Conservation (phyloP, 163 green algal species). For the Coccomyxa subellipsoidea region DNA sequence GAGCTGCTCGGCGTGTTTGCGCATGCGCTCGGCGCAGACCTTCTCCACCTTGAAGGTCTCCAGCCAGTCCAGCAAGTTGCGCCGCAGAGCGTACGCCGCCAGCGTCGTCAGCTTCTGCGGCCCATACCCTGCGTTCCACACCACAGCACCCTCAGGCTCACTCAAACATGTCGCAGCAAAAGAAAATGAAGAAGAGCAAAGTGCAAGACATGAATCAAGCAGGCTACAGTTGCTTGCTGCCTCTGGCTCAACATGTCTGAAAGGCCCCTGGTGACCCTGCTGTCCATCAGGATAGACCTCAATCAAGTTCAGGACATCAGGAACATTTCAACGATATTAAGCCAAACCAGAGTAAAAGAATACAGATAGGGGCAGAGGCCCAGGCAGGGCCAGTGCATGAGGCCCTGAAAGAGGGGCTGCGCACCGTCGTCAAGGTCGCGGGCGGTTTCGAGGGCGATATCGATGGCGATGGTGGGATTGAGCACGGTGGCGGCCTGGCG, state of each 20-base stretch:
- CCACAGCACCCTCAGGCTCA: neutral
- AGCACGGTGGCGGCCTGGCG: slow-evolving; percentile 26
- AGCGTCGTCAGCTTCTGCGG: slow-evolving; percentile 32
- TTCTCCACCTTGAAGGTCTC: slow-evolving; percentile 16
- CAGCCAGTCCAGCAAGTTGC: slow-evolving; percentile 31
- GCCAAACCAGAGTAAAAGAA: too few species aligned
- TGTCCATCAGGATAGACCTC: too few species aligned
- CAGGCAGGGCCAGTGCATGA: too few species aligned
- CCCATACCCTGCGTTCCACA: slow-evolving; percentile 20
- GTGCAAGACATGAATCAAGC: too few species aligned
- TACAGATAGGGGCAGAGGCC: too few species aligned
- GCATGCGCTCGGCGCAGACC: slow-evolving; percentile 1
- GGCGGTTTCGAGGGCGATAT: slow-evolving; percentile 27
- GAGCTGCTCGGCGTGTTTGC: neutral
- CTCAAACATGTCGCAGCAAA: neutral
- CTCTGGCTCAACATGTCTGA: too few species aligned
- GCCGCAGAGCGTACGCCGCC: slow-evolving; percentile 26
- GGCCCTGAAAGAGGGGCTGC: too few species aligned
- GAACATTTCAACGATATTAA: too few species aligned
- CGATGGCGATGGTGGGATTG: slow-evolving; percentile 37
- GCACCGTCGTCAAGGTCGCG: slow-evolving; percentile 27
- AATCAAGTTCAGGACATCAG: too few species aligned
- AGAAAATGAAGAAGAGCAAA: too few species aligned
- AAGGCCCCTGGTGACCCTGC: too few species aligned
- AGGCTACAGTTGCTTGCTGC: too few species aligned